These are phyloP conservation scores for Melastoma candidum DNA, from an alignment of 441 rosid species.

Conservation along the genomic window DNA sequence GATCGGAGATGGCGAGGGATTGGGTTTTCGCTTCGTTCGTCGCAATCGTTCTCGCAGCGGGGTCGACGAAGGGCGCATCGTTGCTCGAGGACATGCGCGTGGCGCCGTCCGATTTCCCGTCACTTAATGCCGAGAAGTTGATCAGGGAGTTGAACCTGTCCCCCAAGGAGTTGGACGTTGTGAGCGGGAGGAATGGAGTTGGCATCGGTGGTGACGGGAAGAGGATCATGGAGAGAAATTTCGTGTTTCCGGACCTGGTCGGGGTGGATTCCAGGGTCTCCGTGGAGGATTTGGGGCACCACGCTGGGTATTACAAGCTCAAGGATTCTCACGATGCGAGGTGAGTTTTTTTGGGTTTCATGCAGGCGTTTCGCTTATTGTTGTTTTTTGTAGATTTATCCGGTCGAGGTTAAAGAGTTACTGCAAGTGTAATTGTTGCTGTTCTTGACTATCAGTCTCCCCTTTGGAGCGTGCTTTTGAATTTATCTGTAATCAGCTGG, in stretches of 20 bases:
- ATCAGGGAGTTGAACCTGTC: conserved; percentile 73
- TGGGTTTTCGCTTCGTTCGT: conserved; percentile 4
- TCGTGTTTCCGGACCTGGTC: conserved; percentile 53
- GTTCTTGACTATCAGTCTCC: no score
- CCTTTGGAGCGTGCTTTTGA: no score
- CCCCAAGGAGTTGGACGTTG: conserved; percentile 60
- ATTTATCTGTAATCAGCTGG: background rate
- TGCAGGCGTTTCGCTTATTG: no score
- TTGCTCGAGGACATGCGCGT: conserved; percentile 21
- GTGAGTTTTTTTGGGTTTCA: conserved; percentile 17
- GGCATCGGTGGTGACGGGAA: conserved; percentile 10
- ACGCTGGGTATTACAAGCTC: conserved; percentile 89
- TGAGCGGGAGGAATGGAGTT: conserved; percentile 18
- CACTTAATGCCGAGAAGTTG: conserved; percentile 56
- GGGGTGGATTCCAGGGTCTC: conserved; percentile 22
- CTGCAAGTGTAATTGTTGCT: no score
- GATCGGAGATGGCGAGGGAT: background rate
- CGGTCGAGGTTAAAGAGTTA: no score
- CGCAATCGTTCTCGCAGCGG: conserved; percentile 19
- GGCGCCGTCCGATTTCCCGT: conserved; percentile 41
- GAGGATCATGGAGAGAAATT: conserved; percentile 54
- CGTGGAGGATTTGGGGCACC: conserved; percentile 71
- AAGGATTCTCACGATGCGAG: conserved; percentile 64
- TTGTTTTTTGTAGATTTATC: no score
- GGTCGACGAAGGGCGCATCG: conserved; percentile 19